Base-by-base conservation (phyloP, 2,329 filamentous ascomycete genomes). In the Nigrograna mackinnonii region DNA sequence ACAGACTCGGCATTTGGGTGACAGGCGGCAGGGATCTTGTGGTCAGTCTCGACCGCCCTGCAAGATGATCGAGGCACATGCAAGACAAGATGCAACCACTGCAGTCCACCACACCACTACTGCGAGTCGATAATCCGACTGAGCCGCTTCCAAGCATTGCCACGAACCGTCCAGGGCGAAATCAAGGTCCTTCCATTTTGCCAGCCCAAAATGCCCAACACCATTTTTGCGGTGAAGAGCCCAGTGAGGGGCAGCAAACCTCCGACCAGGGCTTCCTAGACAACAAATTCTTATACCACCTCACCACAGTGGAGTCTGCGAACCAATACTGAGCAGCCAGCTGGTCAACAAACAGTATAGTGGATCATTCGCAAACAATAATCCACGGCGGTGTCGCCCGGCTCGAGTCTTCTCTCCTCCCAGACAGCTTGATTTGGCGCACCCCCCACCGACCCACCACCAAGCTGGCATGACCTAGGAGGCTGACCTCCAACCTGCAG, bases 381-480 rank as follows among this genome's bases (percentile, higher is more conserved):
- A n/a, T n/a, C n/a, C n/a, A n/a, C n/a, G n/a, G n/a, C n/a, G n/a
- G n/a, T n/a, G n/a, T n/a, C n/a, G n/a, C n/a, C n/a, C n/a, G n/a
- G n/a, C n/a, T n/a, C n/a, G n/a, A n/a, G n/a, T n/a, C n/a, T n/a
- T n/a, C n/a, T n/a, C n/a, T n/a, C n/a, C n/a, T n/a, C n/a, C n/a
- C n/a, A n/a, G n/a, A n/a, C n/a, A n/a, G n/a, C n/a, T 9, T 28
- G 24, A 28, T 28, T 9, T 9, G 24, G 24, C 24, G 24, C 24
- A 28, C 24, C 9, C 53, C 55, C 46, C 44, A 46, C 52, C 46
- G 39, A 35, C 47, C 46, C 45, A 47, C 45, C 30, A 42, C 49
- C 38, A 45, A 56, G 55, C 46, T 57, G 54, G 52, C 58, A 60
- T 58, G 54, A 61, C 58, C 58, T 58, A 56, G 47, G 46, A 51